These are phyloP conservation scores for Fusarium verticillioides DNA, from an alignment of 2,329 filamentous ascomycete species.

Conservation along the genomic window DNA sequence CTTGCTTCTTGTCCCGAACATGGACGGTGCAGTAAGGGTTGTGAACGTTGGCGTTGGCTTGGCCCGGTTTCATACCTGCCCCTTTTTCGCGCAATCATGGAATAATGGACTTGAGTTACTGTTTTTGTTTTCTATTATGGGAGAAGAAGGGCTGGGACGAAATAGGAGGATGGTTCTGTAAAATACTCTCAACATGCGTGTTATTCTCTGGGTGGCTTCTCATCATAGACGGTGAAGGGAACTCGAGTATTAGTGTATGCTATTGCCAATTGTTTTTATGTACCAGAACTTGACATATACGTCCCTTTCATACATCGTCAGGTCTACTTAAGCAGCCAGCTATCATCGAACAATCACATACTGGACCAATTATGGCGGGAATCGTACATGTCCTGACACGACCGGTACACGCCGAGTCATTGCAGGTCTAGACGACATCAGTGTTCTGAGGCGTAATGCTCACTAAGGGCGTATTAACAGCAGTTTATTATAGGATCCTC, in stretches of 20 bases:
- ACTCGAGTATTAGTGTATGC: conserved; percentile 57
- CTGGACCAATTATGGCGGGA: neutral
- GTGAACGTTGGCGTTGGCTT: conserved; percentile 39
- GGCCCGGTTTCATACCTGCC: conserved; percentile 34
- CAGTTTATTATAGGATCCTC: neutral
- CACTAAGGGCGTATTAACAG: neutral
- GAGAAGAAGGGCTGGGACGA: conserved; percentile 38
- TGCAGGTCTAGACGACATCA: neutral
- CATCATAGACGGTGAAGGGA: conserved; percentile 60
- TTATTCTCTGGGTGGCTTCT: conserved; percentile 54
- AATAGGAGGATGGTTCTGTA: conserved; percentile 54
- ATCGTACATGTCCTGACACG: neutral
- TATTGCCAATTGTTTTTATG: conserved; percentile 48
- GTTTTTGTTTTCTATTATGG: conserved; percentile 34
- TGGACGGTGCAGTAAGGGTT: conserved; percentile 29
- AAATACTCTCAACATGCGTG: conserved; percentile 61
- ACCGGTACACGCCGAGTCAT: neutral
- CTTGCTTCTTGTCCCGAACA: conserved; percentile 20
- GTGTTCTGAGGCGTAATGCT: neutral
- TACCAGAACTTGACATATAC: neutral
- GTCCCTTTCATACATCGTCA: neutral
- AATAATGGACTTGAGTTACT: conserved; percentile 39
- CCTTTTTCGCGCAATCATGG: conserved; percentile 37
- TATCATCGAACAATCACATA: neutral
- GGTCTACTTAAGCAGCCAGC: neutral